A percentile compares a stretch with the other conserved stretches of the same genome.
These are phyloP conservation scores for Priceomyces medius DNA, from an alignment of 805 yeast genomes.

Conservation along the genomic window DNA sequence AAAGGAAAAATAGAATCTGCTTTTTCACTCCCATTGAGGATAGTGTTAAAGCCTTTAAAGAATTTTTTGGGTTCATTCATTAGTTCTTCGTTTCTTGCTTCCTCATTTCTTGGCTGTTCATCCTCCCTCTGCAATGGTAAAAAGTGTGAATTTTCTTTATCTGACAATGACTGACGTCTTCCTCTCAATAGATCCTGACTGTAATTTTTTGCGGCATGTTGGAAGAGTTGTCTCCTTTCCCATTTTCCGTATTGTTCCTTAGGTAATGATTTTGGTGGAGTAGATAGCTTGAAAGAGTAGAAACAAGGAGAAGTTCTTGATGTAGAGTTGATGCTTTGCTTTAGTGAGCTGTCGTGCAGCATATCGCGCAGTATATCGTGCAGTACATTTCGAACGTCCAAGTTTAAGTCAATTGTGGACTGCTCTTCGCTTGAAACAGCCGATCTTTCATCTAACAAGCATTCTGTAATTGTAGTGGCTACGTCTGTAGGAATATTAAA, in stretches of 20 bases:
- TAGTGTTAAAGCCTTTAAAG: not conserved
- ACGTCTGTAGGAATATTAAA: slow-evolving; percentile 4
- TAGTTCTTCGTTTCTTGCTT: too few species aligned
- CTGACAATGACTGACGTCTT: slow-evolving; percentile 3
- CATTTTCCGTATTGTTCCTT: slow-evolving; percentile 14
- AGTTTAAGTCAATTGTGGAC: slow-evolving; percentile 1
- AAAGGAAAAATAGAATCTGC: not conserved
- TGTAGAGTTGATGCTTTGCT: not conserved
- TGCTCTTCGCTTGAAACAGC: not conserved
- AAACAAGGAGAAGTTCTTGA: slow-evolving; percentile 4
- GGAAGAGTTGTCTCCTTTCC: slow-evolving; percentile 20
- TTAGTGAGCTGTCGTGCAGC: slow-evolving; percentile 1
- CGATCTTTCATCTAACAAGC: slow-evolving; percentile 5
- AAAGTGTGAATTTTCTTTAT: slow-evolving; percentile 5
- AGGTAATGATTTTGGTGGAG: slow-evolving; percentile 15
- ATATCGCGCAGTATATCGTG: not conserved
- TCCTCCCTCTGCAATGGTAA: not conserved
- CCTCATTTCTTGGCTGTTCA: too few species aligned
- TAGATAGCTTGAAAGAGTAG: slow-evolving; percentile 11
- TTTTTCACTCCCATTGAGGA: not conserved
- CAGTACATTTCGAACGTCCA: slow-evolving; percentile 2
- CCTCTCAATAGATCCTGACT: slow-evolving; percentile 9
- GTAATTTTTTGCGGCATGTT: slow-evolving; percentile 12
- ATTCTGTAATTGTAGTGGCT: slow-evolving; percentile 7
- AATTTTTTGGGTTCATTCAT: not conserved